Percentiles rank a stretch among this genome's conserved stretches.
These are phyloP conservation scores for Sugiyamaella mastotermitis DNA, from an alignment of 805 yeast species.

Conservation along the genomic window DNA sequence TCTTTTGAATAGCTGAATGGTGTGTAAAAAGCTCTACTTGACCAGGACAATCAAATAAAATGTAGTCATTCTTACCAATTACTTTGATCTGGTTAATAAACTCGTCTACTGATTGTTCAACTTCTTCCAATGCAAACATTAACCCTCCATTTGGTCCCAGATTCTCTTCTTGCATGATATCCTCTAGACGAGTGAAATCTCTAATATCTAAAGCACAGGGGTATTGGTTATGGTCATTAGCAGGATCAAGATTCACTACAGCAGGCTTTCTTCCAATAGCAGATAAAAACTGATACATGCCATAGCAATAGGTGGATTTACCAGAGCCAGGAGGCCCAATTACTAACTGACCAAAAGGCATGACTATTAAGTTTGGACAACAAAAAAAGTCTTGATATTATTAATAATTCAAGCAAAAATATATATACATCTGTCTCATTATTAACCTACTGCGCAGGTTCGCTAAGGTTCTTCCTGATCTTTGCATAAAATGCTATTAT, in stretches of 20 bases:
- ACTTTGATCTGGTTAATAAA: conserved; percentile 52
- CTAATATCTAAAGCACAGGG: conserved; percentile 74
- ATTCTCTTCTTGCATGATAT: conserved; percentile 63
- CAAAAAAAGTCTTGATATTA: too few relatives aligned
- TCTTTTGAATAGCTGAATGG: conserved; percentile 63
- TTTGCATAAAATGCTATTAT: too few relatives aligned
- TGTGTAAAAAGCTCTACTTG: conserved; percentile 94
- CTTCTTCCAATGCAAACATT: conserved; percentile 74
- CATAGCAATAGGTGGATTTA: conserved; percentile 89
- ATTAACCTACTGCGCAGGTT: too few relatives aligned
- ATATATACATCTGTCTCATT: too few relatives aligned
- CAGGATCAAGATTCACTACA: conserved; percentile 89
- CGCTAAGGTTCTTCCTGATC: too few relatives aligned
- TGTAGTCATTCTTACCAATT: conserved; percentile 54
- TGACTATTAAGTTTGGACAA: neutral
- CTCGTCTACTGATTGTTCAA: conserved; percentile 50
- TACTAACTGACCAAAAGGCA: conserved; percentile 72
- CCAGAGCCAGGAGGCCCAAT: conserved; percentile 99
- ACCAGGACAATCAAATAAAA: conserved; percentile 89
- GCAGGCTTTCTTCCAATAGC: conserved; percentile 89
- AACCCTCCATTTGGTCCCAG: conserved; percentile 90
- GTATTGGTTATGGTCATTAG: conserved; percentile 67
- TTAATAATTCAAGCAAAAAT: too few relatives aligned
- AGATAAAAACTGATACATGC: conserved; percentile 82
- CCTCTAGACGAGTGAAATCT: conserved; percentile 69